Percentiles rank a stretch among this genome's conserved stretches.
Conservation (phyloP, 2,329 filamentous ascomycete species). For the Macrophomina phaseolina region DNA sequence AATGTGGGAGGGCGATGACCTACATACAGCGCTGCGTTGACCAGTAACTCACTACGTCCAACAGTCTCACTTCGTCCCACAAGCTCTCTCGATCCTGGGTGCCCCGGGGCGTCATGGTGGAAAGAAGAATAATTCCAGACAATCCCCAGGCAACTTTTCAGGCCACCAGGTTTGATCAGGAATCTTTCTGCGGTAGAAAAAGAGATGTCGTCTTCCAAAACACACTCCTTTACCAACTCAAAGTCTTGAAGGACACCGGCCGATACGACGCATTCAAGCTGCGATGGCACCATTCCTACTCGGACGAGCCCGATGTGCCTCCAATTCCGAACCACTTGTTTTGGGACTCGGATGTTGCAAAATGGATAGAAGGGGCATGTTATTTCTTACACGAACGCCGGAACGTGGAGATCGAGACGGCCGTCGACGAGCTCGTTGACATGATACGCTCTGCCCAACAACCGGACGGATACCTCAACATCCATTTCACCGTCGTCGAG, state of each 20-base stretch:
- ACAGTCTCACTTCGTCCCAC: not conserved
- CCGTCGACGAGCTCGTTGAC: constrained; percentile 61
- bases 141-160: constrained; percentile 52
- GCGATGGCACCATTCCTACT: constrained; percentile 61
- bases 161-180: constrained; percentile 39
- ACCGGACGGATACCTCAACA: constrained; percentile 67
- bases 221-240: constrained; percentile 59
- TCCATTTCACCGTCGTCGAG: constrained; percentile 66
- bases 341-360: constrained; percentile 64
- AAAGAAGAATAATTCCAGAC: constrained; percentile 35
- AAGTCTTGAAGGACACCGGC: constrained; percentile 60
- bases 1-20: not conserved
- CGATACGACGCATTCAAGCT: constrained; percentile 61
- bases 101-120: not conserved
- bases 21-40: not conserved
- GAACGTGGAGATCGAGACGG: constrained; percentile 55
- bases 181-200: constrained; percentile 45
- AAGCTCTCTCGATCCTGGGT: no score
- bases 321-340: constrained; percentile 65
- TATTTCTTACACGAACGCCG: constrained; percentile 57
- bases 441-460: constrained; percentile 65
- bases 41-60: not conserved
- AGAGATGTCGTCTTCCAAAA: constrained; percentile 50
- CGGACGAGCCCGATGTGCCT: constrained; percentile 57
- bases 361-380: constrained; percentile 68